Conservation (phyloP, 2,329 filamentous ascomycete species). For the Diplodia corticola region DNA sequence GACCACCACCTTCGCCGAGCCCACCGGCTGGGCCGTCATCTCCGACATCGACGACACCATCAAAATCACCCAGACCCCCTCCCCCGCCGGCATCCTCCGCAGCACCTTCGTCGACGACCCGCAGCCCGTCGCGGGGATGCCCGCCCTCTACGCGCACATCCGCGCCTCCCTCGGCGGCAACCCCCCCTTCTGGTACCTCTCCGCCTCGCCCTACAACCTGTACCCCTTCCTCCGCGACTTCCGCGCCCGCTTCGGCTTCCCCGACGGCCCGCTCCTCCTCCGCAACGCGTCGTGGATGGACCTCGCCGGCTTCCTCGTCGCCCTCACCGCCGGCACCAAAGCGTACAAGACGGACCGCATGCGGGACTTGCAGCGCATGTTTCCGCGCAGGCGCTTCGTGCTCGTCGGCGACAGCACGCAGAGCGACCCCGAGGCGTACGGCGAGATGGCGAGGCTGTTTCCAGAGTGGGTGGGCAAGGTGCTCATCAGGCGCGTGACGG, state of each 20-base stretch:
- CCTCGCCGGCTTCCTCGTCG: constrained; percentile 73
- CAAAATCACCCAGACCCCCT: constrained; percentile 82
- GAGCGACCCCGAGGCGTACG: constrained; percentile 87
- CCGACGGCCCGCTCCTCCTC: constrained; percentile 76
- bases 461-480: constrained; percentile 80
- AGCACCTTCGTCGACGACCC: constrained; percentile 81
- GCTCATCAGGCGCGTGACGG: constrained; percentile 79
- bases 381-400: constrained; percentile 77
- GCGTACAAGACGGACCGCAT: constrained; percentile 84
- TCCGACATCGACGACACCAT: constrained; percentile 96
- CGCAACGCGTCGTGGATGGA: constrained; percentile 87
- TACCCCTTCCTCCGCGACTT: constrained; percentile 84
- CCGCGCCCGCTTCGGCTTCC: constrained; percentile 60
- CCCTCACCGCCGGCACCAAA: constrained; percentile 76
- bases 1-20: constrained; percentile 72
- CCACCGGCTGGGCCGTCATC: constrained; percentile 80
- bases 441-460: constrained; percentile 68
- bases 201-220: constrained; percentile 90
- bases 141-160: constrained; percentile 73
- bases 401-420: constrained; percentile 90
- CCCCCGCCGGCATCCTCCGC: constrained; percentile 75
- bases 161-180: constrained; percentile 53
- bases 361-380: constrained; percentile 72
- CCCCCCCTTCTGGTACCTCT: constrained; percentile 89
- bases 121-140: constrained; percentile 74